Evolutionary conservation across 2,329 filamentous ascomycete species (phyloP), one percentile per base, ranked within the genome.

Genomic region (Alternaria sp.): DNA sequence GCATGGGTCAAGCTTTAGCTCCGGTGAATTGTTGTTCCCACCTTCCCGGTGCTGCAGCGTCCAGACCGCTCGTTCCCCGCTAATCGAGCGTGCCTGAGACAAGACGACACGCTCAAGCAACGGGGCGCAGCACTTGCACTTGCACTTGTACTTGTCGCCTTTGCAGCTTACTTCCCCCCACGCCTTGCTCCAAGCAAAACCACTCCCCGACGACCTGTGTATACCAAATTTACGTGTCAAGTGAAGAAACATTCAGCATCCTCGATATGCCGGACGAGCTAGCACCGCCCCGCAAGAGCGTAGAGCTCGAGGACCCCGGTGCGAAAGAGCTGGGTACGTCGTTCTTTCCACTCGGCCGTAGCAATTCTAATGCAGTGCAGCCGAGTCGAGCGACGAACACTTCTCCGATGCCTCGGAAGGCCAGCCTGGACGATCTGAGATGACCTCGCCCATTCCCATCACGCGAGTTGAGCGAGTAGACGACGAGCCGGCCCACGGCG

Each of bases 371-470:
- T 41, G 64, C 20, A 2, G 27, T 25, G 22, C 22, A 68, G 61
- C 30, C 73, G 77, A 80, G 74, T 85, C 84, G 59, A 85, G 84
- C 60, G 85, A 87, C 50, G 88, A 90, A 63, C 86, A 89, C 77
- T 90, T 90, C 76, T 89, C 87, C 48, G 88, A 90, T 72, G 88
- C 88, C 58, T 86, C 83, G 44, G 88, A 90, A 80, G 87, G 86
- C 74, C 75, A 69, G 70, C 65, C 71, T 71, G 70, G 64, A 72
- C 73, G 77, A 55, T 81, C 82, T 54, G 75, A 81, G 66, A 74
- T 79, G 65, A 78, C 78, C 48, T 87, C 86, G 10, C 84, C 86
- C 54, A 83, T 89, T 57, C 87, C 87, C 27, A 82, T 83, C 53
- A 89, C 87, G n/a, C 82, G 87, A 64, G 86, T 89, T 27, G 87